Base-by-base conservation (phyloP, 768 basidiomycete species). In the Mycena kentingensis region DNA sequence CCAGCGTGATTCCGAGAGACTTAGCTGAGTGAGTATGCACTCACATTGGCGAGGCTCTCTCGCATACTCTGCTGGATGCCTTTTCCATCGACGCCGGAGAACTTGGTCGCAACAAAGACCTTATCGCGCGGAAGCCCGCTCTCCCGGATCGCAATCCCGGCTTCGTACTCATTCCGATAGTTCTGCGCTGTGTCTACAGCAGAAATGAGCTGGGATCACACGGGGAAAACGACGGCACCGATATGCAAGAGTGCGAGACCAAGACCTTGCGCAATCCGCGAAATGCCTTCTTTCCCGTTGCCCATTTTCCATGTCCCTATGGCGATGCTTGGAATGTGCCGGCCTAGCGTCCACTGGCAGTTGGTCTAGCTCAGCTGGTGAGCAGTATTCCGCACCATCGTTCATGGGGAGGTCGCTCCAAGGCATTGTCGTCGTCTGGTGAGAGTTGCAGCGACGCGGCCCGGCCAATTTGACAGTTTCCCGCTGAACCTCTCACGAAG, bases 241-340 rank as follows among this genome's bases (percentile, higher is more conserved):
- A 88, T 65, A 61, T 87, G 86, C 42, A 69, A 68, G 71, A 85
- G 86, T 3, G 85, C 85, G 5, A 78, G 75, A 1, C 75, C 76
- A 39, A 87, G 67, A 2, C 84, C 85, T 60, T 84, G 82, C 58
- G 81, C 81, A 24, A 88, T 82, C 58, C 79, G 76, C 61, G 78
- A 74, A 19, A 74, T 74, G 5, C 79, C 65, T 22, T 67, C 70
- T 52, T 80, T 75, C 1, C 83, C 84, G 32, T 80, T 79, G 1
- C 83, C 82, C n/a, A 83, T 57, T 35, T 73, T 81, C 81, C 84
- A 85, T 3, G 85, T 86, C 26, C 84, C 86, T 60, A 82, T 84
- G 55, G 76, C 84, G 38, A 88, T 74, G 53, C 74, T 67, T 15
- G 79, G 72, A 64, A 84, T 69, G 70, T 74, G 60, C 44, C 73